Percentiles rank a stretch among this genome's conserved stretches.
Conservation (phyloP, 192 early-diverging fungal genomes). For the Entrophospora sp. region DNA sequence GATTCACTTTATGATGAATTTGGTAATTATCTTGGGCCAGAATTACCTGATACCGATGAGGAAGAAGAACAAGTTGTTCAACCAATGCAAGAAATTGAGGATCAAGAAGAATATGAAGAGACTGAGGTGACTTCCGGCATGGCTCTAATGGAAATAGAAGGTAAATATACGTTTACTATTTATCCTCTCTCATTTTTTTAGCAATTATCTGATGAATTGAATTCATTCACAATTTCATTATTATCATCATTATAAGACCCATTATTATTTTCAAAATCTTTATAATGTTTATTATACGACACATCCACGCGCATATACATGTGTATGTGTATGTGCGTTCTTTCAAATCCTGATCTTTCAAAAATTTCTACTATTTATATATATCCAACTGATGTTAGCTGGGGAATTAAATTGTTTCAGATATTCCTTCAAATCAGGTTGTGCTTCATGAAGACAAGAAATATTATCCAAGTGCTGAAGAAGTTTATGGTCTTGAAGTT, state of each 20-base stretch:
- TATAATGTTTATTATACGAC: no score
- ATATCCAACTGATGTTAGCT: constrained; percentile 13
- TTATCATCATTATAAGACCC: no score
- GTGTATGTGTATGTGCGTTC: no score
- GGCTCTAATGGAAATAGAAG: constrained; percentile 58
- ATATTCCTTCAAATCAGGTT: constrained; percentile 61
- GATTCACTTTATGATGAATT: constrained; percentile 82
- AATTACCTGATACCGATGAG: constrained; percentile 67
- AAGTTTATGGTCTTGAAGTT: constrained; percentile 91
- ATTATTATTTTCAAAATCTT: no score
- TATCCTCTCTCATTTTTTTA: no score
- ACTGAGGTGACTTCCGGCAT: constrained; percentile 30
- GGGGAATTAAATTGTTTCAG: constrained; percentile 26
- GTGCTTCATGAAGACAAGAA: constrained; percentile 98
- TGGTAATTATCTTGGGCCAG: constrained; percentile 98
- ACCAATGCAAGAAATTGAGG: constrained; percentile 24
- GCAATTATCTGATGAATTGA: no score
- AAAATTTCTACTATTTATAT: background rate
- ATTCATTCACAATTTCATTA: no score
- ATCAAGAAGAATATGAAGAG: constrained; percentile 44
- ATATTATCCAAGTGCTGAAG: constrained; percentile 96
- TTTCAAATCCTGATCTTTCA: no score
- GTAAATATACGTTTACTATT: no score
- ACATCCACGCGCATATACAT: no score
- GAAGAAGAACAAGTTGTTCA: constrained; percentile 39